phyloP scores from a whole-genome alignment of 2,329 filamentous ascomycete species.

The Arthrocladium fulminans region DNA sequence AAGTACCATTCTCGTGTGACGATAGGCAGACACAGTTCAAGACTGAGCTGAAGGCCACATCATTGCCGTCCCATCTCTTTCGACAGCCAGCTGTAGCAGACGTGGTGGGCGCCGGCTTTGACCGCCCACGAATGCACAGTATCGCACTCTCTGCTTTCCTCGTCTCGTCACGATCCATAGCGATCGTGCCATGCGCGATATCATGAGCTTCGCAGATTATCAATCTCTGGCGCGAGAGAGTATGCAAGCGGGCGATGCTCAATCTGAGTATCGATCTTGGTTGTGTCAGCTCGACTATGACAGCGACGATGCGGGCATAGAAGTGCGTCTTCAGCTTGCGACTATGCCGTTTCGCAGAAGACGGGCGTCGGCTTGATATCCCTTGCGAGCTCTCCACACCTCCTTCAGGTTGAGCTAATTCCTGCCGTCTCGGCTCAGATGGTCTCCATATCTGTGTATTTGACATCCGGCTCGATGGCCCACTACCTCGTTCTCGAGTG shows the following conservation, averaged over 20 bases:
- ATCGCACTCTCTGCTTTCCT: slow-evolving; percentile 70
- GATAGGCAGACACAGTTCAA: background rate
- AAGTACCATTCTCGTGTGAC: background rate
- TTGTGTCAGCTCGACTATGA: background rate
- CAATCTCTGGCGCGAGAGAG: slow-evolving; percentile 33
- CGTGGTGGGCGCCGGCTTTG: slow-evolving; percentile 69
- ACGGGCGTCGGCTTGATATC: no score
- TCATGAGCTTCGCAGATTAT: slow-evolving; percentile 60
- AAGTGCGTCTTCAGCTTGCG: no score
- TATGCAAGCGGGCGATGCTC: background rate
- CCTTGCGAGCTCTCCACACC: no score
- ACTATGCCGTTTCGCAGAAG: no score
- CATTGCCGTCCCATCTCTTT: slow-evolving; percentile 41
- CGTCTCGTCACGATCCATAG: slow-evolving; percentile 66
- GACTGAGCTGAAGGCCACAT: background rate
- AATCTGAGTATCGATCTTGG: background rate
- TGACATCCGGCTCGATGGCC: no score
- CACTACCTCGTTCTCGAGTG: no score
- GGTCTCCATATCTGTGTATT: no score
- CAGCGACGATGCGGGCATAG: background rate
- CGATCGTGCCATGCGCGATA: slow-evolving; percentile 62
- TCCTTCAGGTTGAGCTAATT: no score
- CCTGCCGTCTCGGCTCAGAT: no score
- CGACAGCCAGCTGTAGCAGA: slow-evolving; percentile 67
- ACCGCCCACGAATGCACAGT: slow-evolving; percentile 59